Percentiles rank a stretch among this genome's conserved stretches.
phyloP scores from a whole-genome alignment of 2,329 filamentous ascomycete species.

The Dothidotthia symphoricarpi region DNA sequence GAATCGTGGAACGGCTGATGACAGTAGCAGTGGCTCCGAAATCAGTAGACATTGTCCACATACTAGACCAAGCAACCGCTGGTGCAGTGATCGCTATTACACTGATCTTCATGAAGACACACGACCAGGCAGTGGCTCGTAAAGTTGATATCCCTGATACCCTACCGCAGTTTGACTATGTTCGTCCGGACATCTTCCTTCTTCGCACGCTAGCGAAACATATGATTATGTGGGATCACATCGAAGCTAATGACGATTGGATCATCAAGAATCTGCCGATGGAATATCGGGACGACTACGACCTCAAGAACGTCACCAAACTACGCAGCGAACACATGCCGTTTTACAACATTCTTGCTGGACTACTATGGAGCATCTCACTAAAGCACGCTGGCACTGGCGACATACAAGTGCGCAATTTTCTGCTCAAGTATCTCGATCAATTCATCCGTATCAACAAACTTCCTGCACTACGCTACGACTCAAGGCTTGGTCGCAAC shows the following conservation, averaged over 20 bases:
- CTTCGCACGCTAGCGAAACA: conserved; percentile 86
- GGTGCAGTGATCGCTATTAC: conserved; percentile 89
- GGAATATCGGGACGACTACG: conserved; percentile 63
- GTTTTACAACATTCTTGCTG: conserved; percentile 88
- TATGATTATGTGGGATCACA: conserved; percentile 87
- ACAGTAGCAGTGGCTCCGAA: conserved; percentile 83
- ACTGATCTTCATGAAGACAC: conserved; percentile 96
- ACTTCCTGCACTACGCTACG: conserved; percentile 66
- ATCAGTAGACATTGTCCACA: conserved; percentile 86
- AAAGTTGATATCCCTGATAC: conserved; percentile 95
- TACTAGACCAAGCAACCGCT: conserved; percentile 87
- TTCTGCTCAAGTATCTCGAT: conserved; percentile 81
- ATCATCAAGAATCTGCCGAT: conserved; percentile 69
- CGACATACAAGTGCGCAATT: conserved; percentile 68
- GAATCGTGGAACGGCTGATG: conserved; percentile 82
- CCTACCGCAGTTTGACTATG: conserved; percentile 87
- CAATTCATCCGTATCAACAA: conserved; percentile 77
- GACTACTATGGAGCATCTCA: conserved; percentile 70
- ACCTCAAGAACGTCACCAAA: conserved; percentile 58
- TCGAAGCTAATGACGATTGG: conserved; percentile 72
- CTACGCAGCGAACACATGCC: conserved; percentile 82
- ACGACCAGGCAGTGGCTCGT: conserved; percentile 78
- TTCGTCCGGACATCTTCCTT: conserved; percentile 88
- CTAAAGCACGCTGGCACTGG: conserved; percentile 50
- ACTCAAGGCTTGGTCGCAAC: conserved; percentile 76